Conservation (phyloP, 768 basidiomycete species). For the Ramaria rubella region DNA sequence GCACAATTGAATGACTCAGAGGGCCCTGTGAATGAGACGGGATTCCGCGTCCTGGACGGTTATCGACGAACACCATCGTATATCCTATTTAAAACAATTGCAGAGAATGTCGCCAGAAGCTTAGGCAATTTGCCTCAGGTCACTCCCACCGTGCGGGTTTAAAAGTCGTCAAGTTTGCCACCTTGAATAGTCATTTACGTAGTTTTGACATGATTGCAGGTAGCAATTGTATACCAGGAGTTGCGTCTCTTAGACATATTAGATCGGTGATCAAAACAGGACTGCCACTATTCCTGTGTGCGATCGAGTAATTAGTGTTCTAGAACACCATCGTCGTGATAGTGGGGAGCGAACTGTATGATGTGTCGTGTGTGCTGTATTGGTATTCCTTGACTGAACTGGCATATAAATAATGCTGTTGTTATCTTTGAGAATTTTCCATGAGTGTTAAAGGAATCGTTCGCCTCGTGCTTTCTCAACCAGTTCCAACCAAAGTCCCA, state of each 20-base stretch:
- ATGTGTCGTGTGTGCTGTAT: too few relatives aligned
- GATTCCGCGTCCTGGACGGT: conserved; percentile 48
- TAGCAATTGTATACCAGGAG: conserved; percentile 39
- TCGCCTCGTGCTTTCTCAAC: conserved; percentile 24
- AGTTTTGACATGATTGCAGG: conserved; percentile 35
- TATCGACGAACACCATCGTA: conserved; percentile 68
- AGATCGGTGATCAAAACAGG: too few relatives aligned
- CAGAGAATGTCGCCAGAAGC: conserved; percentile 34
- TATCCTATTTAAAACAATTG: conserved; percentile 58
- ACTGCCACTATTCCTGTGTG: too few relatives aligned
- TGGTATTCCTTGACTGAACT: too few relatives aligned
- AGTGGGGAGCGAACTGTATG: too few relatives aligned
- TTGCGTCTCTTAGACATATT: conserved; percentile 11
- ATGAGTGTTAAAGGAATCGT: background rate
- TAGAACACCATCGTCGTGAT: too few relatives aligned
- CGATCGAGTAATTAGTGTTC: too few relatives aligned
- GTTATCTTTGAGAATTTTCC: too few relatives aligned
- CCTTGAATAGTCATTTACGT: conserved; percentile 22
- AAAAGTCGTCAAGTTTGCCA: background rate
- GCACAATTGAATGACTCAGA: background rate
- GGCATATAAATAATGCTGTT: too few relatives aligned
- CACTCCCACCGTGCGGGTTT: background rate
- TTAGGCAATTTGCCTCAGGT: conserved; percentile 15
- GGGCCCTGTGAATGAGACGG: conserved; percentile 18
- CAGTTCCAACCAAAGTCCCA: conserved; percentile 32